Conservation (phyloP, 768 basidiomycete genomes). For the Lyophyllum shimeji region DNA sequence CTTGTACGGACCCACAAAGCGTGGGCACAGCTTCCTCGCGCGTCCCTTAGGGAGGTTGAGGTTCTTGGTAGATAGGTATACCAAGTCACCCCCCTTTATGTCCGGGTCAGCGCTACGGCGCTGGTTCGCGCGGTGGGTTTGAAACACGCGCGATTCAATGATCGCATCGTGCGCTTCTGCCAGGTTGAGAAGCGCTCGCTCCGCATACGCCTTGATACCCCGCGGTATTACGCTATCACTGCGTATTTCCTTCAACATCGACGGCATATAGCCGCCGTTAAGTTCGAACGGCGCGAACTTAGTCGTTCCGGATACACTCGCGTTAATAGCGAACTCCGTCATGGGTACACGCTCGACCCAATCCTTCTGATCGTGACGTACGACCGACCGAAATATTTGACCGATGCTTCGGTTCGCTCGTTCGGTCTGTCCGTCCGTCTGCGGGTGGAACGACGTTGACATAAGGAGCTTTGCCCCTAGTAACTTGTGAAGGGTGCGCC, state of each 20-base stretch:
- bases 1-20: neutral
- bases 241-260: neutral
- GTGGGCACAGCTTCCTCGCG: neutral
- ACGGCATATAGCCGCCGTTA: neutral
- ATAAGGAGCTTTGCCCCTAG: constrained; percentile 2
- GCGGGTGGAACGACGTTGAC: neutral
- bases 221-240: neutral
- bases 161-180: neutral
- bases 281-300: neutral
- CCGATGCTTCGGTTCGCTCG: neutral
- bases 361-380: neutral
- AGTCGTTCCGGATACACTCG: neutral
- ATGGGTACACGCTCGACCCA: too few relatives aligned
- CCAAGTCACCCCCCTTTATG: neutral
- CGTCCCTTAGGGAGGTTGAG: neutral
- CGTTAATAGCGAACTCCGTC: too few relatives aligned
- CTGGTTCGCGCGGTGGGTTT: too few relatives aligned
- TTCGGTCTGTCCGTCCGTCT: constrained; percentile 3
- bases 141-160: too few relatives aligned
- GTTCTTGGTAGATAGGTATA: neutral
- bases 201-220: neutral
- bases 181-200: neutral
- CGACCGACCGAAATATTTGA: neutral
- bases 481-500: constrained; percentile 19
- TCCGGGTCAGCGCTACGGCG: too few relatives aligned